Conservation (phyloP, 108 stramenopile genomes). For the Nitzschia sp. region DNA sequence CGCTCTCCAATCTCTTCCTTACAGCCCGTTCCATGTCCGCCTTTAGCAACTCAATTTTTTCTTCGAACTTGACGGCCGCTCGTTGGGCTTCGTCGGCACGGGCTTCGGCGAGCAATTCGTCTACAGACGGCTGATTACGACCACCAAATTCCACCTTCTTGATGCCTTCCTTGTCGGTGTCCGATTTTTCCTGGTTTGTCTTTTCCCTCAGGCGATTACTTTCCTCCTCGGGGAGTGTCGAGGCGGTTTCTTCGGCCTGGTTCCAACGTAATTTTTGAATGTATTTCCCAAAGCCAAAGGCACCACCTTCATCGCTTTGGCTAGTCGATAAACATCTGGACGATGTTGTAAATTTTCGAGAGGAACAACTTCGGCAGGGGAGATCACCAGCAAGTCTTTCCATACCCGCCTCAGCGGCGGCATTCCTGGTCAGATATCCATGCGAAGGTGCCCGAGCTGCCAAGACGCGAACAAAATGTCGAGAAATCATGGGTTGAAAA, state of each 20-base stretch:
- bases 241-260: constrained; percentile 37
- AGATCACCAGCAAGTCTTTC: too few species aligned
- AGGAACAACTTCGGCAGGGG: not conserved
- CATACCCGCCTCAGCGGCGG: too few species aligned
- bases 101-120: constrained; percentile 48
- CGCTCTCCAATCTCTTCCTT: constrained; percentile 37
- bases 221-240: constrained; percentile 39
- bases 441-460: too few species aligned
- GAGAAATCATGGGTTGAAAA: too few species aligned
- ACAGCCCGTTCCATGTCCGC: constrained; percentile 52
- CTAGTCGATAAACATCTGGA: too few species aligned
- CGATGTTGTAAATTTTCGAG: not conserved
- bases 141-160: not conserved
- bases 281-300: constrained; percentile 9
- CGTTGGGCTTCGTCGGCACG: constrained; percentile 42
- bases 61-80: constrained; percentile 26
- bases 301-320: not conserved
- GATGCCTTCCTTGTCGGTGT: constrained; percentile 5
- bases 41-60: constrained; percentile 22
- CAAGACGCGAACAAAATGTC: too few species aligned
- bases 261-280: constrained; percentile 32
- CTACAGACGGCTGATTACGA: constrained; percentile 28
- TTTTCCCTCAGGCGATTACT: constrained; percentile 26
- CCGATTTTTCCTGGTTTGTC: constrained; percentile 1
- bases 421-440: too few species aligned